These are phyloP conservation scores for Auricularia sp. DNA, from an alignment of 768 basidiomycete genomes.

Conservation along the genomic window DNA sequence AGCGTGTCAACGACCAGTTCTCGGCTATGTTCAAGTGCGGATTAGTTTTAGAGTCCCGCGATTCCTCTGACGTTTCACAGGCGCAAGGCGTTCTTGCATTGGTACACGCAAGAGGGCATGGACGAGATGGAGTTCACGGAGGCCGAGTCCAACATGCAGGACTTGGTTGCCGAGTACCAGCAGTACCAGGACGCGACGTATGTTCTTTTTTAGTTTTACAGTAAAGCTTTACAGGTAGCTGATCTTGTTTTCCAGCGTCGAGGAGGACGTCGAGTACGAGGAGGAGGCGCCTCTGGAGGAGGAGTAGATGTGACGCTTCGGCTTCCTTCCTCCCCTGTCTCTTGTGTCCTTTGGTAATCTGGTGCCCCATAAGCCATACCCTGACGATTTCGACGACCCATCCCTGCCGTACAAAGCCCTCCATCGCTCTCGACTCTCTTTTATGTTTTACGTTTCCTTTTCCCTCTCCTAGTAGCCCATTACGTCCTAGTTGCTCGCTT, in stretches of 20 bases:
- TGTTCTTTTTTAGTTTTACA: slow-evolving; percentile 24
- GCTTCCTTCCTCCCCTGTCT: not conserved
- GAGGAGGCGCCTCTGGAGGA: slow-evolving; percentile 61
- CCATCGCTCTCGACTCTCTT: slow-evolving; percentile 3
- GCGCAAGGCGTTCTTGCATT: slow-evolving; percentile 95
- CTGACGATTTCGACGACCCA: slow-evolving; percentile 4
- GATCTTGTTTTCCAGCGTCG: slow-evolving; percentile 38
- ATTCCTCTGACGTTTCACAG: not conserved
- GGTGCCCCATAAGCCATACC: not conserved
- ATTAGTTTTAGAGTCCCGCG: not conserved
- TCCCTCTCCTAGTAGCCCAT: slow-evolving; percentile 11
- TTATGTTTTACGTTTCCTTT: slow-evolving; percentile 1
- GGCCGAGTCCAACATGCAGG: slow-evolving; percentile 99
- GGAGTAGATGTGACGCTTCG: slow-evolving; percentile 27
- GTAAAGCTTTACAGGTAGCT: not conserved
- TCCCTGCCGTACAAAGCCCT: slow-evolving; percentile 1
- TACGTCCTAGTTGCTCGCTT: not conserved
- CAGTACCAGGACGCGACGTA: slow-evolving; percentile 93
- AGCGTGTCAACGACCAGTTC: slow-evolving; percentile 97
- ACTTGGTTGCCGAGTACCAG: slow-evolving; percentile 95
- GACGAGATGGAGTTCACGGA: slow-evolving; percentile 99
- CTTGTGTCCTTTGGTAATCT: not conserved
- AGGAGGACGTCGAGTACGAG: slow-evolving; percentile 86
- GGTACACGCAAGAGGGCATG: slow-evolving; percentile 99
- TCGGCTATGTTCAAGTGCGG: slow-evolving; percentile 87